These are phyloP conservation scores for Pythium rishiriense DNA, from an alignment of 352 stramenopile genomes.

Conservation along the genomic window DNA sequence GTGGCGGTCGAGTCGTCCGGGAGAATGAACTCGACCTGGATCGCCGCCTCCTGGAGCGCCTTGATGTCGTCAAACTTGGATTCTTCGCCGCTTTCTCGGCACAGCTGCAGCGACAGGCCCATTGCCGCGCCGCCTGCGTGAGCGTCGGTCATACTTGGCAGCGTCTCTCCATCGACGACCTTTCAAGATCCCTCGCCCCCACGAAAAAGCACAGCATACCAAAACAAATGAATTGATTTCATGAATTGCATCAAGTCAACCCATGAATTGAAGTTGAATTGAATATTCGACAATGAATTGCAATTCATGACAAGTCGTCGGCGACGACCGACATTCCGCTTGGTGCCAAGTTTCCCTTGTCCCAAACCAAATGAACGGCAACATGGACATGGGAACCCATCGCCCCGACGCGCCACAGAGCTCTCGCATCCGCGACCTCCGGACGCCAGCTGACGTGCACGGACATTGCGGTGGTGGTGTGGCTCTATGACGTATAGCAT, in stretches of 20 bases:
- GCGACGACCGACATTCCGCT: not conserved
- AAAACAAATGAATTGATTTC: no score
- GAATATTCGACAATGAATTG: slow-evolving; percentile 16
- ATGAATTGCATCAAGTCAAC: no score
- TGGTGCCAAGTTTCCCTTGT: not conserved
- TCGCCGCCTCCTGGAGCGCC: slow-evolving; percentile 55
- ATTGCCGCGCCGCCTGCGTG: not conserved
- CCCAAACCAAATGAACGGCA: no score
- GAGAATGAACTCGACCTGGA: slow-evolving; percentile 57
- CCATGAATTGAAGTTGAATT: not conserved
- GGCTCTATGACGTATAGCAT: no score
- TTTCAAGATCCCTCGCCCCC: not conserved
- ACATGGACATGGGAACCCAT: no score
- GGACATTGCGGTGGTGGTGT: no score
- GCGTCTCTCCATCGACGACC: not conserved
- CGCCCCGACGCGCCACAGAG: no score
- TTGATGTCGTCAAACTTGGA: slow-evolving; percentile 63
- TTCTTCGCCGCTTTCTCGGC: slow-evolving; percentile 29
- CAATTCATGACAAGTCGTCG: no score
- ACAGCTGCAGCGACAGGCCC: slow-evolving; percentile 17
- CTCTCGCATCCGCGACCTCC: no score
- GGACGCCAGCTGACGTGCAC: no score
- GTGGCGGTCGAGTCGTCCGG: slow-evolving; percentile 54
- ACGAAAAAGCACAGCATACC: no score
- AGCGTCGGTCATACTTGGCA: not conserved